Evolutionary conservation across 331 rosid species (phyloP), one percentile per base, ranked within the genome.

Genomic region (Acacia concinna): DNA sequence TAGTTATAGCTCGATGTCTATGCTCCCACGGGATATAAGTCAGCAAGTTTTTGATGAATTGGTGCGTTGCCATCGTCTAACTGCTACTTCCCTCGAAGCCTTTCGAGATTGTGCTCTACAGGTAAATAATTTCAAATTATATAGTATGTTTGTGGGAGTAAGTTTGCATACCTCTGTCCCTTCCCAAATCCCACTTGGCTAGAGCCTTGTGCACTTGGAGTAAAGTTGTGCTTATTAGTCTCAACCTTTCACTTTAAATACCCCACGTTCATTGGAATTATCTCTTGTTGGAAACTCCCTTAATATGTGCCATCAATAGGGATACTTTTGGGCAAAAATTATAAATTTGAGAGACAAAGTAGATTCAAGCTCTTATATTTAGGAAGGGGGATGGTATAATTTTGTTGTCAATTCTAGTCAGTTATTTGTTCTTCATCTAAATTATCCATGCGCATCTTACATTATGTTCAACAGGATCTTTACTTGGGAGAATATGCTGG

Each of bases 21-120:
- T 77, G 82, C 89, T 95, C 40, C 99, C 99, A 56, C 87, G 97
- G 64, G 99, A 95, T 87, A 82, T 95, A 71, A 91, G 90, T 89
- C 99, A 95, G 81, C 96, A 81, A 84, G 84, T 95, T 82, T 86
- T 95, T 52, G 88, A 93, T 82, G 91, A 91, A 74, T 76, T 93
- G 89, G 94, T 93, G 59, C 84, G 52, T 76, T 84, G 92, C 28
- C 75, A 69, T 52, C 62, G 80, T 76, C 86, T 95, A 4, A 90
- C 87, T 56, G 68, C 77, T 68, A 83, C 44, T 77, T 83, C 81
- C 40, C 87, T 95, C 18, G 82, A 88, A 83, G 83, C 86, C 37
- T 95, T 95, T 81, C 89, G 90, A 59, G 96, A 95, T 84, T 95
- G 97, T 85, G 93, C 97, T 70, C 90, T 95, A 80, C 97, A 95